These are phyloP conservation scores for Ascocoryne sarcoides DNA, from an alignment of 2,329 filamentous ascomycete species.

Conservation along the genomic window DNA sequence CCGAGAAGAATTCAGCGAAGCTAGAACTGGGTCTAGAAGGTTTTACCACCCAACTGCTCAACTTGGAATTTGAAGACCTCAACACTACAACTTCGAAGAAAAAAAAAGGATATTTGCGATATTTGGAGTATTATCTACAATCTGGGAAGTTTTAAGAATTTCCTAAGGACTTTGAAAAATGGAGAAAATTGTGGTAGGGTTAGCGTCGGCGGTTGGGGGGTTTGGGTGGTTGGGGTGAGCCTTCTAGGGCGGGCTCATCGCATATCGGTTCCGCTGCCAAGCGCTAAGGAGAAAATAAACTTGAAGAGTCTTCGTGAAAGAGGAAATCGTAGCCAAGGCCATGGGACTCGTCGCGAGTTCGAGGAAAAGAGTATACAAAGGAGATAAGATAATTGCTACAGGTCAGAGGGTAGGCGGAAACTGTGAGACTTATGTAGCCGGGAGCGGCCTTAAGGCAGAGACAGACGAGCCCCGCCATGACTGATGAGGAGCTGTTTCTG, in stretches of 20 bases:
- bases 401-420: no score
- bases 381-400: no score
- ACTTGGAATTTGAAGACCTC: background rate
- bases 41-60: background rate
- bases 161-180: background rate
- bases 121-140: background rate
- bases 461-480: no score
- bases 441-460: no score
- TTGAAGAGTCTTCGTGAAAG: no score
- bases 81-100: background rate
- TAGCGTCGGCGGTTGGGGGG: background rate
- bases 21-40: constrained; percentile 1
- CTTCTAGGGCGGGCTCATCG: no score
- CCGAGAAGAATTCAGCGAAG: constrained; percentile 3
- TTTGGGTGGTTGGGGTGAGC: background rate
- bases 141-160: background rate
- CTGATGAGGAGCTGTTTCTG: no score
- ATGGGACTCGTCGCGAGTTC: no score
- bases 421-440: no score
- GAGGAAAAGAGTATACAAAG: no score
- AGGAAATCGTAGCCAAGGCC: no score
- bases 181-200: background rate
- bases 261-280: background rate
- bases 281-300: no score
- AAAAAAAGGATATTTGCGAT: background rate